phyloP scores from a whole-genome alignment of 192 early-diverging fungal species.

The Dispira parvispora region DNA sequence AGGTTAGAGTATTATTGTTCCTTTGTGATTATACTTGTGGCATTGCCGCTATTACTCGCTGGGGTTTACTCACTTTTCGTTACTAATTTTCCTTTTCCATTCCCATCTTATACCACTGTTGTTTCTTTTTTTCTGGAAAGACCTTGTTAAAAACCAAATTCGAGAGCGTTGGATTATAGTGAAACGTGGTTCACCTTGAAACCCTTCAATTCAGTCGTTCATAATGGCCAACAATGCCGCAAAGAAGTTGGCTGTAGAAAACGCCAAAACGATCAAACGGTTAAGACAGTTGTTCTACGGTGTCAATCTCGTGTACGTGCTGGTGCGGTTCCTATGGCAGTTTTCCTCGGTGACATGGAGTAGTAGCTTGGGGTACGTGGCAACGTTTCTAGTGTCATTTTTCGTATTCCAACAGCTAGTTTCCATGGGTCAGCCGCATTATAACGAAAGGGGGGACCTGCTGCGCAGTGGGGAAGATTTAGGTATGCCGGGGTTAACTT shows the following conservation, averaged over 20 bases:
- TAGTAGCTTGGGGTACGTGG: slow-evolving; percentile 13
- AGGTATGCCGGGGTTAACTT: slow-evolving; percentile 25
- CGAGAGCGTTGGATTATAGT: too few relatives aligned
- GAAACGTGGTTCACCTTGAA: neutral
- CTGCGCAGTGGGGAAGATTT: slow-evolving; percentile 32
- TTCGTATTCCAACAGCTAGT: slow-evolving; percentile 14
- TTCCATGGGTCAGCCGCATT: slow-evolving; percentile 16
- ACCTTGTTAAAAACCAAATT: too few relatives aligned
- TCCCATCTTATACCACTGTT: too few relatives aligned
- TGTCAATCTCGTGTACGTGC: slow-evolving; percentile 28
- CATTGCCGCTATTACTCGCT: too few relatives aligned
- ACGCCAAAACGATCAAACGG: slow-evolving; percentile 31
- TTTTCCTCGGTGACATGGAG: slow-evolving; percentile 23
- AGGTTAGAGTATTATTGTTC: too few relatives aligned
- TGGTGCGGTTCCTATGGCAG: slow-evolving; percentile 16
- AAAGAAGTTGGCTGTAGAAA: slow-evolving; percentile 40
- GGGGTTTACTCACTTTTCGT: too few relatives aligned
- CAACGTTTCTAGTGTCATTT: slow-evolving; percentile 14
- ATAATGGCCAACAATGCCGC: slow-evolving; percentile 44
- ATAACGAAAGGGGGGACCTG: slow-evolving; percentile 25
- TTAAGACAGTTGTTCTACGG: slow-evolving; percentile 31
- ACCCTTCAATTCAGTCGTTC: neutral
- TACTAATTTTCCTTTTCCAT: too few relatives aligned
- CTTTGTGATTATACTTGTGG: too few relatives aligned
- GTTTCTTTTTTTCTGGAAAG: too few relatives aligned